A percentile compares a stretch with the other conserved stretches of the same genome.
These are phyloP conservation scores for Podila epigama DNA, from an alignment of 192 early-diverging fungal species.

Conservation along the genomic window DNA sequence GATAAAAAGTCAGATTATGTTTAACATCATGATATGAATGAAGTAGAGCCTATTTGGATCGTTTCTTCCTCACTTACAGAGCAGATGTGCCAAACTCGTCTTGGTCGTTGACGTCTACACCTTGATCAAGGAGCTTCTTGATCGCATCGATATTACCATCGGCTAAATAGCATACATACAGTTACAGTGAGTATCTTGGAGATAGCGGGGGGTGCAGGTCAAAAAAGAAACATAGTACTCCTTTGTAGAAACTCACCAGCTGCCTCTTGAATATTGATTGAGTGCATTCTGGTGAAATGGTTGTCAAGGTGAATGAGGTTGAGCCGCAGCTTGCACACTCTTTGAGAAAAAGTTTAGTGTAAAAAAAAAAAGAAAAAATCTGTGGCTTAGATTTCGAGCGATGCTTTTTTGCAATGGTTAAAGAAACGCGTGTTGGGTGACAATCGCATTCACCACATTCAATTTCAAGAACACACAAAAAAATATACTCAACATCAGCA, in stretches of 20 bases:
- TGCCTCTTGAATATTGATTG: neutral
- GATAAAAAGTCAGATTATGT: neutral
- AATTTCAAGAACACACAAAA: too few relatives aligned
- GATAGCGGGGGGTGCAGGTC: too few relatives aligned
- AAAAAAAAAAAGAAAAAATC: too few relatives aligned
- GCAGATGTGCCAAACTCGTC: constrained; percentile 86
- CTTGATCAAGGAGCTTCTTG: constrained; percentile 59
- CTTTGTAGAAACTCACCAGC: neutral
- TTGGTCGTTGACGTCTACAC: constrained; percentile 66
- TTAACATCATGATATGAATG: neutral
- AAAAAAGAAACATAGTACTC: too few relatives aligned
- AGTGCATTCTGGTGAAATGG: neutral
- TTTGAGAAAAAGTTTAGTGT: too few relatives aligned
- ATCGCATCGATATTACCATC: constrained; percentile 36
- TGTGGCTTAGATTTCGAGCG: too few relatives aligned
- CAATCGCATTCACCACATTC: too few relatives aligned
- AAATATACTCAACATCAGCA: too few relatives aligned
- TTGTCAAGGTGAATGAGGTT: neutral
- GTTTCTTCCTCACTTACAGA: constrained; percentile 54
- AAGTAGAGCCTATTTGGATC: neutral
- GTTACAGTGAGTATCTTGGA: neutral
- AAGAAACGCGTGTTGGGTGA: too few relatives aligned
- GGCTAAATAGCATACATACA: constrained; percentile 2
- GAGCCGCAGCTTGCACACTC: too few relatives aligned
- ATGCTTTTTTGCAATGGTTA: too few relatives aligned